These are phyloP conservation scores for Strobilomyces confusus DNA, from an alignment of 768 basidiomycete genomes.

Conservation along the genomic window DNA sequence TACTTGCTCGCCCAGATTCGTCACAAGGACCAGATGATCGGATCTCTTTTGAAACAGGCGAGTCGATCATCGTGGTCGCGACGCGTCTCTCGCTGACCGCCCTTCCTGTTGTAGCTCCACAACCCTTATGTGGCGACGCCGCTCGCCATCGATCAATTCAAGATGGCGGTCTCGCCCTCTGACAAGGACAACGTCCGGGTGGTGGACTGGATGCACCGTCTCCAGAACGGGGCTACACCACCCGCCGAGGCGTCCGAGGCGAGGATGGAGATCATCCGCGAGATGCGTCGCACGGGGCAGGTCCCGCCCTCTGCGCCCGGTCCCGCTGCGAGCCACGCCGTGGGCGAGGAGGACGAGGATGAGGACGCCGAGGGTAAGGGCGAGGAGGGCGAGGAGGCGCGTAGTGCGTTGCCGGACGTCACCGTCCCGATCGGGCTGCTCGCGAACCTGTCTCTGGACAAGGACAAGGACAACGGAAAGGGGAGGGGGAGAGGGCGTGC, in stretches of 20 bases:
- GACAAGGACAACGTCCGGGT: slow-evolving; percentile 66
- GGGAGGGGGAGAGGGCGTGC: too few species aligned
- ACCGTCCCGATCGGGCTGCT: slow-evolving; percentile 74
- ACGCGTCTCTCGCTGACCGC: not conserved
- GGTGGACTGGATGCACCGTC: slow-evolving; percentile 71
- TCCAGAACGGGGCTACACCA: slow-evolving; percentile 56
- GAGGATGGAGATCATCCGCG: slow-evolving; percentile 26
- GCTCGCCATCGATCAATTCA: slow-evolving; percentile 73
- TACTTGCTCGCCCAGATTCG: slow-evolving; percentile 81
- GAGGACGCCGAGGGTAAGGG: slow-evolving; percentile 30
- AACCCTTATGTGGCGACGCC: slow-evolving; percentile 80
- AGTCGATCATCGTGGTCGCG: slow-evolving; percentile 6
- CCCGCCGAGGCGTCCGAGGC: slow-evolving; percentile 37
- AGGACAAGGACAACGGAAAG: slow-evolving; percentile 42
- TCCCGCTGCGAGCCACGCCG: not conserved
- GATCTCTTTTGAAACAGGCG: slow-evolving; percentile 80
- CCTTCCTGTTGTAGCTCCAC: slow-evolving; percentile 39
- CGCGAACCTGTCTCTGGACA: slow-evolving; percentile 65
- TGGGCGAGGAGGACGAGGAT: slow-evolving; percentile 36
- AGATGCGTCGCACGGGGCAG: slow-evolving; percentile 30
- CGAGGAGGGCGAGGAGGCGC: slow-evolving; percentile 41
- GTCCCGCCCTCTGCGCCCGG: not conserved
- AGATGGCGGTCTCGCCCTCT: slow-evolving; percentile 72
- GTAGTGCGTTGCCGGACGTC: slow-evolving; percentile 57
- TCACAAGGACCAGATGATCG: slow-evolving; percentile 85